phyloP scores from a whole-genome alignment of 2,329 filamentous ascomycete genomes.

The Ophiostoma sp. region DNA sequence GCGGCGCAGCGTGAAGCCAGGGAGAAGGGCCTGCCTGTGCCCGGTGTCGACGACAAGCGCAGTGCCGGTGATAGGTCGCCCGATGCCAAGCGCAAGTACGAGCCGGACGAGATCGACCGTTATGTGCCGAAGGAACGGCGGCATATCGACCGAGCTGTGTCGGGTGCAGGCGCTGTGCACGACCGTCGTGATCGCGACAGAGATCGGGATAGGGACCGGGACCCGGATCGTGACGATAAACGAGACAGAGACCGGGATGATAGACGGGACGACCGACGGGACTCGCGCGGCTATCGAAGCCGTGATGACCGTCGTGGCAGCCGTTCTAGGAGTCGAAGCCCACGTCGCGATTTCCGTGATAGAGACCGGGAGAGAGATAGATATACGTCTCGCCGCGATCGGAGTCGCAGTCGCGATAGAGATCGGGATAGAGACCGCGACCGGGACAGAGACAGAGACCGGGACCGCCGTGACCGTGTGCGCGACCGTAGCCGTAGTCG shows the following conservation, averaged over 20 bases:
- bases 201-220: slow-evolving; percentile 35
- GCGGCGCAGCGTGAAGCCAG: slow-evolving; percentile 62
- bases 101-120: slow-evolving; percentile 48
- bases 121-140: slow-evolving; percentile 49
- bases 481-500: slow-evolving; percentile 33
- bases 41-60: slow-evolving; percentile 57
- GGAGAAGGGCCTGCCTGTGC: slow-evolving; percentile 58
- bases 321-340: slow-evolving; percentile 23
- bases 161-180: slow-evolving; percentile 17
- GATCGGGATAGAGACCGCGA: slow-evolving; percentile 30
- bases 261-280: slow-evolving; percentile 23
- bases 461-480: slow-evolving; percentile 36
- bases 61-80: slow-evolving; percentile 43
- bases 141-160: slow-evolving; percentile 36
- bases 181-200: slow-evolving; percentile 35
- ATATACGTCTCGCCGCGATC: slow-evolving; percentile 35
- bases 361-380: slow-evolving; percentile 33
- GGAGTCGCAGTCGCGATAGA: slow-evolving; percentile 35
- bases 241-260: slow-evolving; percentile 35
- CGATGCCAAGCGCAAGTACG: slow-evolving; percentile 44
- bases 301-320: slow-evolving; percentile 25
- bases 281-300: slow-evolving; percentile 30
- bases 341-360: slow-evolving; percentile 33
- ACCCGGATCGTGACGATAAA: slow-evolving; percentile 36
- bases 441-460: slow-evolving; percentile 35